These are phyloP conservation scores for Boletus rubropictus DNA, from an alignment of 768 basidiomycete species.

Conservation along the genomic window DNA sequence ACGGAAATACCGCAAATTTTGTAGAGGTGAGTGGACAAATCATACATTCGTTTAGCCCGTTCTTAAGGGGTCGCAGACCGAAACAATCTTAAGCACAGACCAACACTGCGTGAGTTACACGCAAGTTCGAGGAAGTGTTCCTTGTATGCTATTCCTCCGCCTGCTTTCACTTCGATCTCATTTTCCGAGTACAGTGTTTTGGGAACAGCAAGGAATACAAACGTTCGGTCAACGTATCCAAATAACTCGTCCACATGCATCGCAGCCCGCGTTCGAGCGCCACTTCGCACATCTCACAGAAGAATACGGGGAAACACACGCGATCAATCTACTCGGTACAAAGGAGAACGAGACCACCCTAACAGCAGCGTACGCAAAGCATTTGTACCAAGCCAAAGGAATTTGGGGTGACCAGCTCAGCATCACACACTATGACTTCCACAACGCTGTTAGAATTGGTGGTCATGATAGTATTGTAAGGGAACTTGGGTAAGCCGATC, in stretches of 20 bases:
- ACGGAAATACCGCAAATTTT: conserved; percentile 92
- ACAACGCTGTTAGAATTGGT: conserved; percentile 67
- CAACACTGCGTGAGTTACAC: conserved; percentile 87
- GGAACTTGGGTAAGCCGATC: conserved; percentile 53
- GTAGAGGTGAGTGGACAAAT: conserved; percentile 62
- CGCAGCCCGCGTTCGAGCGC: conserved; percentile 94
- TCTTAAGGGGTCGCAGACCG: conserved; percentile 53
- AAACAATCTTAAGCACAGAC: conserved; percentile 82
- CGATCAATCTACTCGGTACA: conserved; percentile 84
- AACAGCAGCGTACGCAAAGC: conserved; percentile 75
- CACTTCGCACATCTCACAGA: conserved; percentile 85
- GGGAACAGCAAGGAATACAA: conserved; percentile 96
- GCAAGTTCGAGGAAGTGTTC: conserved; percentile 93
- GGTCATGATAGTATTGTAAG: conserved; percentile 84
- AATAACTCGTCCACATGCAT: conserved; percentile 91
- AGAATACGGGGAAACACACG: conserved; percentile 80
- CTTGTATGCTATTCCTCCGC: conserved; percentile 51
- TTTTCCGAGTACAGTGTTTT: conserved; percentile 68
- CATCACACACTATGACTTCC: conserved; percentile 93
- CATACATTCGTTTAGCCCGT: conserved; percentile 1
- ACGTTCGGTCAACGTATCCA: conserved; percentile 94
- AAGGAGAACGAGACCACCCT: conserved; percentile 90
- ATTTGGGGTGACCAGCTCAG: conserved; percentile 62
- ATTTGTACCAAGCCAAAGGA: conserved; percentile 61
- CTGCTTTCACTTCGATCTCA: conserved; percentile 6